Evolutionary conservation across 2,329 filamentous ascomycete species (phyloP).

Genomic region (Xylaria sp.): DNA sequence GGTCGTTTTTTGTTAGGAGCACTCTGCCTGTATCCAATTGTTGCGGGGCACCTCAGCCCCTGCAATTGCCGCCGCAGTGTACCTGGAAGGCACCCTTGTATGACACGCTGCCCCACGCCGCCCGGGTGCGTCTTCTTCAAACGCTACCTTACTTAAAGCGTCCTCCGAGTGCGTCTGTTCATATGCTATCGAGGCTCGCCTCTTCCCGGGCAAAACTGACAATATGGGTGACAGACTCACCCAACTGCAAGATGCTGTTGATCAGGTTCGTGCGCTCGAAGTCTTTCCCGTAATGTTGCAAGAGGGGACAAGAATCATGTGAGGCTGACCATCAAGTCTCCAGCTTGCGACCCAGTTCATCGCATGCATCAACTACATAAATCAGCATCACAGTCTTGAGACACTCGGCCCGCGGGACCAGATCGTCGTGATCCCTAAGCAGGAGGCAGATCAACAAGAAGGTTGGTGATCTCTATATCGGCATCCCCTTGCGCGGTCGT

Average conservation of each 20-base stretch:
- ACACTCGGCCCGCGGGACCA: conserved; percentile 68
- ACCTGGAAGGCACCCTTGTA: neutral
- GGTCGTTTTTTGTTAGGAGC: too few species aligned
- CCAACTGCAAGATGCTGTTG: conserved; percentile 85
- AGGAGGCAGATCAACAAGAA: conserved; percentile 63
- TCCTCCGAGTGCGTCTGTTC: neutral
- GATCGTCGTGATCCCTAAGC: conserved; percentile 66
- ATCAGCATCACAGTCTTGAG: conserved; percentile 74
- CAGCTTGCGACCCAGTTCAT: conserved; percentile 77
- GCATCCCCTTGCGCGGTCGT: neutral
- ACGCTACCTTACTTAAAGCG: neutral
- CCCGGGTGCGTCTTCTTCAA: neutral
- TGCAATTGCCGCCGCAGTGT: neutral
- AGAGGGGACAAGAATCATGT: neutral
- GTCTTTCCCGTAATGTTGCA: neutral
- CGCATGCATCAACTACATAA: conserved; percentile 73
- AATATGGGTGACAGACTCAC: conserved; percentile 80
- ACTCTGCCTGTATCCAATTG: too few species aligned
- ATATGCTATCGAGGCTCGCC: neutral
- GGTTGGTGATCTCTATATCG: conserved; percentile 50
- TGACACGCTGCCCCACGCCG: neutral
- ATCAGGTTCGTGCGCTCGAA: conserved; percentile 67
- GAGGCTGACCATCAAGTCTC: conserved; percentile 34
- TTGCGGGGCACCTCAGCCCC: neutral
- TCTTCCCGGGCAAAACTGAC: conserved; percentile 8